These are phyloP conservation scores for Phialemonium atrogriseum DNA, from an alignment of 2,329 filamentous ascomycete species.

Conservation along the genomic window DNA sequence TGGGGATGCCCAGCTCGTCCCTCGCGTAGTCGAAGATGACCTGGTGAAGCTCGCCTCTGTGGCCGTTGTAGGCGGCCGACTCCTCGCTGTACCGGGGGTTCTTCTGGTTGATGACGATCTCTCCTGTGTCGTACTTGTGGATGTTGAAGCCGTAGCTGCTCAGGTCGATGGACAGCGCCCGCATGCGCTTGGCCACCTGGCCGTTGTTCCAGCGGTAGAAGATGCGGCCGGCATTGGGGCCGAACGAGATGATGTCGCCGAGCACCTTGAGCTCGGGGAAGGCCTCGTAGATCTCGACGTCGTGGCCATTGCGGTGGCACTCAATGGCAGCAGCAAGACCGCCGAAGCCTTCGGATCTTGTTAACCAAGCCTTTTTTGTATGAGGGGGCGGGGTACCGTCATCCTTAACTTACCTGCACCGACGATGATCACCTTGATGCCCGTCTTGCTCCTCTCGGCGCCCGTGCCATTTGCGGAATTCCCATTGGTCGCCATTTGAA, in stretches of 20 bases:
- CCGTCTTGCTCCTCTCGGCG: constrained; percentile 27
- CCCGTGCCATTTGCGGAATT: neutral
- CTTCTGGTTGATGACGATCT: constrained; percentile 49
- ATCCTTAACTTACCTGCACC: constrained; percentile 26
- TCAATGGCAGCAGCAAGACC: constrained; percentile 56
- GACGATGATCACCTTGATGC: constrained; percentile 44
- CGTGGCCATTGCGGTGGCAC: constrained; percentile 52
- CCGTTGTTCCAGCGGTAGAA: constrained; percentile 50
- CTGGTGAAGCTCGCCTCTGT: constrained; percentile 51
- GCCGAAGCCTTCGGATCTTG: constrained; percentile 38
- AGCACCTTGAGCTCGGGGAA: constrained; percentile 49
- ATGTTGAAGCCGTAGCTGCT: constrained; percentile 49
- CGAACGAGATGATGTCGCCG: constrained; percentile 56
- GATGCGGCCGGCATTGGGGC: constrained; percentile 52
- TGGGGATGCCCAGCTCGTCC: constrained; percentile 45
- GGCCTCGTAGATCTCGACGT: constrained; percentile 49
- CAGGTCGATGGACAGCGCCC: constrained; percentile 43
- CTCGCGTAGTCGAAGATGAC: constrained; percentile 50
- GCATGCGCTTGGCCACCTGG: constrained; percentile 35
- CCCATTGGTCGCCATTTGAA: constrained; percentile 1
- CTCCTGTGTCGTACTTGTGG: constrained; percentile 52
- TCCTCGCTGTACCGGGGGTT: constrained; percentile 33
- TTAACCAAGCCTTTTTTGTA: neutral
- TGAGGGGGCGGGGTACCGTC: constrained; percentile 10
- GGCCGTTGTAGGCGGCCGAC: constrained; percentile 50